A percentile compares a stretch with the other conserved stretches of the same genome.
Evolutionary conservation across 345 rosid species (phyloP).

Genomic region (Erysimum cheiranthoides): DNA sequence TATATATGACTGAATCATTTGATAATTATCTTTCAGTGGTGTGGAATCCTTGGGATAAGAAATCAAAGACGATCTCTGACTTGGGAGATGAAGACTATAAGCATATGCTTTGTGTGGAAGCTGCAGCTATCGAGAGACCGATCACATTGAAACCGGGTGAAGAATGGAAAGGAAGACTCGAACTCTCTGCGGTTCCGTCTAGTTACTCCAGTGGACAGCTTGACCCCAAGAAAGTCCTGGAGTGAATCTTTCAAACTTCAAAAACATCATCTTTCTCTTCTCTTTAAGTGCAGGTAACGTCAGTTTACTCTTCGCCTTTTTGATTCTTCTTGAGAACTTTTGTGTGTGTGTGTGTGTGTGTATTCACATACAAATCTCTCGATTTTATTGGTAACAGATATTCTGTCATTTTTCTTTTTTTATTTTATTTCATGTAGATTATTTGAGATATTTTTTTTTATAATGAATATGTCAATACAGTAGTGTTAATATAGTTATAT

Average conservation of each 20-base stretch:
- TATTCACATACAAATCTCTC: not conserved
- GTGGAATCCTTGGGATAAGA: slow-evolving; percentile 99
- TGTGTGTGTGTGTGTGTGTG: not conserved
- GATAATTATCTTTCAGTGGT: slow-evolving; percentile 62
- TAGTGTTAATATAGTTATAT: slow-evolving; percentile 12
- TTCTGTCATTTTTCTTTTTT: not conserved
- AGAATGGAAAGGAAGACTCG: slow-evolving; percentile 95
- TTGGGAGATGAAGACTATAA: slow-evolving; percentile 95
- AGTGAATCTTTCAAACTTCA: slow-evolving; percentile 48
- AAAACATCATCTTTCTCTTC: not conserved
- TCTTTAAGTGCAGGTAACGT: slow-evolving; percentile 34
- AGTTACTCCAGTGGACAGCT: slow-evolving; percentile 97
- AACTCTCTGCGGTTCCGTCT: slow-evolving; percentile 89
- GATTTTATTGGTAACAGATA: not conserved
- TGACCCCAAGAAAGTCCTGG: slow-evolving; percentile 83
- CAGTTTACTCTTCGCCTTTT: slow-evolving; percentile 10
- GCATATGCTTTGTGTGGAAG: slow-evolving; percentile 95
- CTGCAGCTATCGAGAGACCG: slow-evolving; percentile 80
- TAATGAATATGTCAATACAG: not conserved
- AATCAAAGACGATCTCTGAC: slow-evolving; percentile 83
- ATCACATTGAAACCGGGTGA: slow-evolving; percentile 92
- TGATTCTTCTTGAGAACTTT: slow-evolving; percentile 1
- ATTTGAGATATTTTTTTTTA: too few species aligned
- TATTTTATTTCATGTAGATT: too few species aligned
- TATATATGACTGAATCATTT: slow-evolving; percentile 8